Evolutionary conservation across 1,139 yeast species (phyloP).

Genomic region (Sugiyamaella grinbergsii): DNA sequence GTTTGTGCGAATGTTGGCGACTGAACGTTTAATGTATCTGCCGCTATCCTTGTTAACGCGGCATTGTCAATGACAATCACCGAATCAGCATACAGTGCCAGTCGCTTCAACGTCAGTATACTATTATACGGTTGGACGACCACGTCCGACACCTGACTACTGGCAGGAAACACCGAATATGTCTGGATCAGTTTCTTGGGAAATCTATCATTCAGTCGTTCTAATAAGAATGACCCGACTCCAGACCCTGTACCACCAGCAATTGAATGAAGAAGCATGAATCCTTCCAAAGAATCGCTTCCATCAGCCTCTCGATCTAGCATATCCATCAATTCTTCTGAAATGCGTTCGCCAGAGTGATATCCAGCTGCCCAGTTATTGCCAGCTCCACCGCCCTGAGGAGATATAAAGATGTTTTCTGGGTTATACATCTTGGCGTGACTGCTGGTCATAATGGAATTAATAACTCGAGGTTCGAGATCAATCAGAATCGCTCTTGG

Average conservation of each 20-base stretch:
- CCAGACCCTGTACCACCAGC: conserved; percentile 99
- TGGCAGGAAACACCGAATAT: conserved; percentile 78
- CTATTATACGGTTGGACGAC: conserved; percentile 97
- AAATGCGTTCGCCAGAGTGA: conserved; percentile 66
- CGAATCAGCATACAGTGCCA: conserved; percentile 83
- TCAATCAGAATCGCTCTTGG: conserved; percentile 87
- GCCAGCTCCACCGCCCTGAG: conserved; percentile 81
- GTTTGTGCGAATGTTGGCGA: conserved; percentile 66
- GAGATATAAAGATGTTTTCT: conserved; percentile 75
- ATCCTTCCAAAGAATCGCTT: conserved; percentile 86
- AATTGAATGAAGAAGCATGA: conserved; percentile 91
- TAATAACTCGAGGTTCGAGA: conserved; percentile 86
- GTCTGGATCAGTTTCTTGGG: conserved; percentile 83
- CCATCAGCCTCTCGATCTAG: conserved; percentile 89
- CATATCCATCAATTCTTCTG: conserved; percentile 75
- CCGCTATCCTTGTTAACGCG: conserved; percentile 71
- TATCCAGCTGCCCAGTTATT: conserved; percentile 96
- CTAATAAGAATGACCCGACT: conserved; percentile 80
- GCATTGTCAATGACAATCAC: conserved; percentile 89
- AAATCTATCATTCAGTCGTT: conserved; percentile 75
- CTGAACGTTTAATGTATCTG: conserved; percentile 49
- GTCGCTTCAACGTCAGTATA: conserved; percentile 72
- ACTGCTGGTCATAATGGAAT: conserved; percentile 55
- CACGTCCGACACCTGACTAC: conserved; percentile 73
- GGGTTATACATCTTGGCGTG: conserved; percentile 78